phyloP scores from a whole-genome alignment of 345 rosid genomes.

The Luvunga scandens region DNA sequence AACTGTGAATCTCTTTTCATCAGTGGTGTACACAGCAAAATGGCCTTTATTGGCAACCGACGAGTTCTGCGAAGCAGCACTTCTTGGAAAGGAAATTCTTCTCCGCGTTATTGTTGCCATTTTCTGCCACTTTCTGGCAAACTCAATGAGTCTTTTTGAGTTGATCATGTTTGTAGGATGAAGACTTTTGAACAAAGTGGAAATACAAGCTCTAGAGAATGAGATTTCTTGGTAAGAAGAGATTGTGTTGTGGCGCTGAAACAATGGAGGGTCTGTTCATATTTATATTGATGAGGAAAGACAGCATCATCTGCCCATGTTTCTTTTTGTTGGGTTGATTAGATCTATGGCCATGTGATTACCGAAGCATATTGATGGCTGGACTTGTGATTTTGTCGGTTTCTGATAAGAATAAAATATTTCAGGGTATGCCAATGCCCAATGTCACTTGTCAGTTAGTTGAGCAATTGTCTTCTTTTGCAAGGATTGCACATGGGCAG shows the following conservation, averaged over 20 bases:
- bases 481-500: background rate
- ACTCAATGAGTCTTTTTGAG: slow-evolving; percentile 15
- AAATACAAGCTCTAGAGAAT: background rate
- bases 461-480: background rate
- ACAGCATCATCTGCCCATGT: background rate
- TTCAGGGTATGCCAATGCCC: background rate
- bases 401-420: background rate
- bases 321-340: background rate
- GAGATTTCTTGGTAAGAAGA: background rate
- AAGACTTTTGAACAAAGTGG: background rate
- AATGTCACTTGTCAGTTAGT: background rate
- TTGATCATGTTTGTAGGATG: slow-evolving; percentile 14
- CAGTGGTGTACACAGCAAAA: slow-evolving; percentile 24
- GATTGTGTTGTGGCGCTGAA: background rate
- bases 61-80: background rate
- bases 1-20: slow-evolving; percentile 10
- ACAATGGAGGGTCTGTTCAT: background rate
- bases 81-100: slow-evolving; percentile 7
- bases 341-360: slow-evolving; percentile 2
- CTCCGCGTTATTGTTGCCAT: slow-evolving; percentile 9
- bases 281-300: background rate
- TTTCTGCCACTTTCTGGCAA: slow-evolving; percentile 24
- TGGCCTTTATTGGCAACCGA: slow-evolving; percentile 19
- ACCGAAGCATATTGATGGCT: background rate
- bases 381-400: background rate